Evolutionary conservation across 1,139 yeast species (phyloP).

Genomic region (Geotrichum australiense): DNA sequence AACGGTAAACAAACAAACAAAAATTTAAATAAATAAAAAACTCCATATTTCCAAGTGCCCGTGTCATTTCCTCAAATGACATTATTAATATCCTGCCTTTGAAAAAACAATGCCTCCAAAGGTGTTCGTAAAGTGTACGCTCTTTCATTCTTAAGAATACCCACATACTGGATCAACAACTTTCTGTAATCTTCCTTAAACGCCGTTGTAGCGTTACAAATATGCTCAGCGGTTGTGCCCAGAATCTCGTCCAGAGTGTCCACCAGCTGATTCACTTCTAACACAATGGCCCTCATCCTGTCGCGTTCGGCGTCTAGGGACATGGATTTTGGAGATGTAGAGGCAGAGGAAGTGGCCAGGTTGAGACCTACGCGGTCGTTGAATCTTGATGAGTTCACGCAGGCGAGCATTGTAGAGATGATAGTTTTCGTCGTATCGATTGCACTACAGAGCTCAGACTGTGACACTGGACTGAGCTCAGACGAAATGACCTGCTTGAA

Average conservation of each 20-base stretch:
- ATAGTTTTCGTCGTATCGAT: constrained; percentile 12
- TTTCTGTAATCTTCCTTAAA: constrained; percentile 25
- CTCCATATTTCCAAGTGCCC: constrained; percentile 5
- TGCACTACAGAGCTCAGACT: constrained; percentile 5
- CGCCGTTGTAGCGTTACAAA: constrained; percentile 18
- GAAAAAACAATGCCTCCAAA: constrained; percentile 22
- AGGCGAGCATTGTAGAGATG: constrained; percentile 11
- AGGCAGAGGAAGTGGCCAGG: not conserved
- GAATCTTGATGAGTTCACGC: constrained; percentile 5
- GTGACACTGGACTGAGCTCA: constrained; percentile 1
- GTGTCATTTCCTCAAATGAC: not conserved
- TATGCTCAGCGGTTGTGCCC: constrained; percentile 17
- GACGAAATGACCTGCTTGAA: constrained; percentile 20
- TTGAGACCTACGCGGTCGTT: not conserved
- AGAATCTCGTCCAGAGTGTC: constrained; percentile 21
- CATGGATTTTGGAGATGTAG: not conserved
- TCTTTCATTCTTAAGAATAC: constrained; percentile 23
- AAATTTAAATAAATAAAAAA: not conserved
- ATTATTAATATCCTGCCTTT: constrained; percentile 13
- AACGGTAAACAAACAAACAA: not conserved
- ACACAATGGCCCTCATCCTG: constrained; percentile 15
- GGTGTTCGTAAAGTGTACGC: constrained; percentile 24
- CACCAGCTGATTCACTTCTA: constrained; percentile 18
- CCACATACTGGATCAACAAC: constrained; percentile 26
- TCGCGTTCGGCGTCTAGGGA: not conserved